These are phyloP conservation scores for Phylloporus sp. DNA, from an alignment of 768 basidiomycete genomes.

Conservation along the genomic window DNA sequence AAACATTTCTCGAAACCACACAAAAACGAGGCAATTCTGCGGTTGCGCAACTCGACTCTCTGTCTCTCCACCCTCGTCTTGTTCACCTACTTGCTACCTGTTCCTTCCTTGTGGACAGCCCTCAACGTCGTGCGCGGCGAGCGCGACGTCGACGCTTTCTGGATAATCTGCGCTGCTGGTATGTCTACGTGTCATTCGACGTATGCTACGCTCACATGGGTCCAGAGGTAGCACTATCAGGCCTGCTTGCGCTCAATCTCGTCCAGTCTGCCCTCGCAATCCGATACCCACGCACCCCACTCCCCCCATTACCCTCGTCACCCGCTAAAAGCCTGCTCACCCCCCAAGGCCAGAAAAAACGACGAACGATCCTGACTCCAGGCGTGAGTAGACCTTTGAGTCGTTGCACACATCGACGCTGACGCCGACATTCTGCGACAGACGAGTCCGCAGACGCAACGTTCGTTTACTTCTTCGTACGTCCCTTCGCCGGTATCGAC, in stretches of 20 bases:
- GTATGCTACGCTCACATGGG: background rate
- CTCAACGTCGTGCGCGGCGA: slow-evolving; percentile 27
- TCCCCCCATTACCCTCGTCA: slow-evolving; percentile 24
- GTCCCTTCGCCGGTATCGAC: slow-evolving; percentile 28
- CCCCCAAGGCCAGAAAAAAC: slow-evolving; percentile 26
- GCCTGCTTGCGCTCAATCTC: slow-evolving; percentile 31
- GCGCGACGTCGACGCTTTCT: slow-evolving; percentile 4
- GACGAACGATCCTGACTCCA: slow-evolving; percentile 22
- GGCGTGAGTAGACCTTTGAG: slow-evolving; percentile 11
- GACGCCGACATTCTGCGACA: background rate
- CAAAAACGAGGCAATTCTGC: slow-evolving; percentile 34
- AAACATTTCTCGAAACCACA: slow-evolving; percentile 32
- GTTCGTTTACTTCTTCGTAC: slow-evolving; percentile 29
- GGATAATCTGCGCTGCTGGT: slow-evolving; percentile 31
- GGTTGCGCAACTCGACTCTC: slow-evolving; percentile 36
- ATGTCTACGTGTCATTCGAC: slow-evolving; percentile 1
- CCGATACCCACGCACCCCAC: slow-evolving; percentile 31
- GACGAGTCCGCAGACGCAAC: slow-evolving; percentile 27
- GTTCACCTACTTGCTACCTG: slow-evolving; percentile 35
- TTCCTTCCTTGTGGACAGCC: slow-evolving; percentile 36
- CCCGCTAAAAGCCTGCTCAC: slow-evolving; percentile 20
- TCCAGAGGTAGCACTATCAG: slow-evolving; percentile 29
- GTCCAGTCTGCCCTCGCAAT: slow-evolving; percentile 34
- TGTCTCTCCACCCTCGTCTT: slow-evolving; percentile 30
- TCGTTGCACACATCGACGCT: background rate